Evolutionary conservation across 2,329 filamentous ascomycete genomes (phyloP), one percentile per base, ranked within the genome.

Genomic region (Paraconiothyrium brasiliense): DNA sequence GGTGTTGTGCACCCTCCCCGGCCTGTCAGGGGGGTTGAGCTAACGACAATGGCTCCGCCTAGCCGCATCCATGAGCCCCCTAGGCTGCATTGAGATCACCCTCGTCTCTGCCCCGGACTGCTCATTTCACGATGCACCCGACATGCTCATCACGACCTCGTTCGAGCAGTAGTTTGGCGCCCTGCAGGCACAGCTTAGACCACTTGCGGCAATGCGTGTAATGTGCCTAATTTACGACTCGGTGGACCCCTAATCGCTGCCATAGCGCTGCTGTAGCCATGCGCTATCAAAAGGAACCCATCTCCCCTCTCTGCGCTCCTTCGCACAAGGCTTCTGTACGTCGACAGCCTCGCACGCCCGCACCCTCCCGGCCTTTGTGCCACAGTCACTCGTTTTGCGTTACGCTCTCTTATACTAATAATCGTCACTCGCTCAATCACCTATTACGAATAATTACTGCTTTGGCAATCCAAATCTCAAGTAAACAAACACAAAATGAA

Each of bases 401-500:
- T 65, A 44, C 49, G 49, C 34, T 52, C 51, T 47, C 37, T 22
- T 50, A 65, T 60, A 57, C 60, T 70, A 72, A 70, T 67, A 70
- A 58, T 43, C 48, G 54, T 54, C 54, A 49, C 52, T 60, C 51
- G 37, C 32, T 62, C 54, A 55, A 55, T 57, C 48, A 61, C 54
- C 14, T 60, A 47, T 63, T 60, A 58, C 59, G 43, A 63, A 75
- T 63, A 65, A 90, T 89, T 55, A 70, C 59, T 66, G 51, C 63
- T 64, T 58, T 57, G 61, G 68, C 69, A 69, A 71, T 67, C 62
- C 61, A 52, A 47, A 56, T 30, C 47, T 27, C 54, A 71, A 67
- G 70, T 69, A 76, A 76, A 71, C 71, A 78, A 67, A 70, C 47
- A 77, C 83, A 90, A 76, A 46, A 95, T 95, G 92, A 95, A 92